Evolutionary conservation across 306 rosid species (phyloP), one percentile per base, ranked within the genome.

Genomic region (Vigna hirtella): DNA sequence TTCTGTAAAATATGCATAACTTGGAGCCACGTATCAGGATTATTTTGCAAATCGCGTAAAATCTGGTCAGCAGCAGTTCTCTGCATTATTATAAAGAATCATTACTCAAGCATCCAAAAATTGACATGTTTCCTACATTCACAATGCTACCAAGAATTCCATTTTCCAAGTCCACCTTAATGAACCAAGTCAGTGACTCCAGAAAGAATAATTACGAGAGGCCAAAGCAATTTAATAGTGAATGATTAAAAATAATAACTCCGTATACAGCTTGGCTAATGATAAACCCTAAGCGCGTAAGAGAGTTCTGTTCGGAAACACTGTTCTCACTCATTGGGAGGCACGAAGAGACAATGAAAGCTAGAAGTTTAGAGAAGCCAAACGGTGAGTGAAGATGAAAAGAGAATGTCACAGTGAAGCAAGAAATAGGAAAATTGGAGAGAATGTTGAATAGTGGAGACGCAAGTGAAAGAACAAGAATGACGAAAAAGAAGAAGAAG

Each of bases 11-110:
- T 88, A 86, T 90, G 99, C 93, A 95, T 93, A 71, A 95, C 98
- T 90, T 95, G 99, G 43, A 95, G 96, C 99, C 99, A 95, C 93
- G 87, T 93, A 34, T 95, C 94, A 0, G 91, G 90, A 85, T 95
- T 95, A 36, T 88, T 93, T 87, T 95, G 98, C 84, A 95, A 84
- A 51, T 95, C 98, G 45, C 98, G 92, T 86, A 95, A 81, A 78
- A 93, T 87, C 75, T 91, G 96, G 76, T 95, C 98, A 14, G 98
- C 98, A 26, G 98, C 93, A 40, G 85, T 82, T 83, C 98, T 88
- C 98, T 93, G 92, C 74, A 76, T 45, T 28, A 49, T 42, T 0
- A 83, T 2, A 70, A 64, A 80, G 16, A 38, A 67, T 16, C 10
- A 57, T 53, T 6, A 58, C 2, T n/a, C 26, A 43, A 14, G 7